Evolutionary conservation across 306 rosid species (phyloP).

Genomic region (Boehmeria nivea): DNA sequence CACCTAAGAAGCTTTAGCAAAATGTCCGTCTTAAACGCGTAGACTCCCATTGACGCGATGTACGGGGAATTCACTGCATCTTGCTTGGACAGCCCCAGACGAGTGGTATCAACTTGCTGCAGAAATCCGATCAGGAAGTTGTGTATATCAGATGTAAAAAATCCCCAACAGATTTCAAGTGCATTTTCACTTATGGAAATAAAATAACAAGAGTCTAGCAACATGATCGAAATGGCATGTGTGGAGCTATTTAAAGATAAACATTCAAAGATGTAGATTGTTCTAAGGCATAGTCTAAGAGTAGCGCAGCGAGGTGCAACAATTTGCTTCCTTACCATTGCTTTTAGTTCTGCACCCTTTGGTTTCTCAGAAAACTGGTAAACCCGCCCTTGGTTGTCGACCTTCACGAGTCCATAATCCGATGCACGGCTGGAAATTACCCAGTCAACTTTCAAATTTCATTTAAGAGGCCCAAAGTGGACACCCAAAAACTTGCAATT

Average conservation of each 20-base stretch:
- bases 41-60: constrained; percentile 93
- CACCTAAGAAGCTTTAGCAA: constrained; percentile 71
- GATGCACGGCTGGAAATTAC: constrained; percentile 74
- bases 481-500: too few relatives aligned
- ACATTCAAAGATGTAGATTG: too few relatives aligned
- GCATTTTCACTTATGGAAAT: background rate
- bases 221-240: background rate
- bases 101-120: constrained; percentile 75
- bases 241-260: too few relatives aligned
- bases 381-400: constrained; percentile 61
- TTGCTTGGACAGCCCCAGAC: constrained; percentile 58
- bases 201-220: background rate
- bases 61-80: constrained; percentile 57
- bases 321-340: constrained; percentile 52
- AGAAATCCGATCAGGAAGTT: constrained; percentile 29
- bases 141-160: background rate
- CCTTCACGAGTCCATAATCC: constrained; percentile 77
- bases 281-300: too few relatives aligned
- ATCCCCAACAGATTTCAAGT: background rate
- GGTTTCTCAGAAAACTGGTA: constrained; percentile 77
- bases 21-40: constrained; percentile 70
- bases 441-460: constrained; percentile 2
- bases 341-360: constrained; percentile 53
- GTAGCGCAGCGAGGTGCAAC: constrained; percentile 1
- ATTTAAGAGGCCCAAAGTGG: background rate